Evolutionary conservation across 495 filamentous ascomycete species (phyloP), one percentile per base, ranked within the genome.

Genomic region (Paragyromitra xinjiangensis): DNA sequence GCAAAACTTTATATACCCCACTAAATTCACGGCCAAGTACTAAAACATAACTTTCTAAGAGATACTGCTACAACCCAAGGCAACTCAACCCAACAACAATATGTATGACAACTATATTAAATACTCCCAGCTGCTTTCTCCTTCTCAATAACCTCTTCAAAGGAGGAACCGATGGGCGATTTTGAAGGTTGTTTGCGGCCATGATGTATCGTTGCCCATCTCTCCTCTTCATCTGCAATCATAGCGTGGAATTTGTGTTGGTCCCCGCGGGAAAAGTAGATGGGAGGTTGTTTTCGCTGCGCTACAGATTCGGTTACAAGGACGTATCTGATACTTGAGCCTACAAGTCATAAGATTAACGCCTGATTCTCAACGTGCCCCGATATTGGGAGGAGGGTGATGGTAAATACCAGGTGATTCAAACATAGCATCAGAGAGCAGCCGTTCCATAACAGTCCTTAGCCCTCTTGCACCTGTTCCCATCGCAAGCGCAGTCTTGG

Each of bases 391-490:
- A 11, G 16, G 24, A 3, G 9, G 29, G 74, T 84, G 86, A 64
- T 14, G 2, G 6, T 82, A 84, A 73, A 84, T 75, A 83, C 89
- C 92, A 6, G 95, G 95, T 4, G 92, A 90, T 83, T 97, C 93
- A 83, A 95, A 98, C 92, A 97, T 98, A 24, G 92, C 89, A 73
- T 98, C 94, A 12, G 88, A 91, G 22, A 99, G 86, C 56, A 98
- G 86, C 6, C 91, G 87, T 83, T 99, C 96, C 87, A 97, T 89
- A 70, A 97, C 93, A 63, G 94, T 95, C 66, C 95, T 89, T 50
- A 99, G 84, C 0, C 92, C 95, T 11, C 95, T 86, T 0, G 95
- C 95, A 5, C 95, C 95, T 0, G 94, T 98, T 12, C 91, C 93
- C 87, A 95, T 94, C 19, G 82, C 85, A 63, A 87, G 82, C 0